Evolutionary conservation across 2,329 filamentous ascomycete species (phyloP).

Genomic region (Cladophialophora yegresii): DNA sequence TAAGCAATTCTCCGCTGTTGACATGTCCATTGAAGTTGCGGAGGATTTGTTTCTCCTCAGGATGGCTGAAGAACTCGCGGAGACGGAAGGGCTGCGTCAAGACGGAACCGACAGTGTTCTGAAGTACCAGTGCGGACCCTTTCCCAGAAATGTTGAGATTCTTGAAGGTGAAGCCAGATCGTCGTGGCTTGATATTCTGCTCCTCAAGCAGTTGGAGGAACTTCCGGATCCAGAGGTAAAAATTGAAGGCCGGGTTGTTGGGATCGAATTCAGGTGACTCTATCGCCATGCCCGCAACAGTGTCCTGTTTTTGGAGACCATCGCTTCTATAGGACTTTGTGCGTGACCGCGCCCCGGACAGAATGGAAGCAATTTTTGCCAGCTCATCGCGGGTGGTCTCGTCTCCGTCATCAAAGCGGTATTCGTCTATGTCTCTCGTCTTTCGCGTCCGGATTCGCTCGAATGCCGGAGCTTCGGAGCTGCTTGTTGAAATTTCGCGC

Average conservation of each 20-base stretch:
- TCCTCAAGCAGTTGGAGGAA: constrained; percentile 29
- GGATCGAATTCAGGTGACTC: constrained; percentile 31
- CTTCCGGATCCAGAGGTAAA: constrained; percentile 31
- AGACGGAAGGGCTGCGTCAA: constrained; percentile 61
- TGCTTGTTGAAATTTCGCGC: constrained; percentile 42
- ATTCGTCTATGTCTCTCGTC: constrained; percentile 26
- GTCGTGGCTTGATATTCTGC: constrained; percentile 18
- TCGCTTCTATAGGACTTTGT: constrained; percentile 13
- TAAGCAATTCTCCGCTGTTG: constrained; percentile 59
- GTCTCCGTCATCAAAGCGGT: constrained; percentile 26
- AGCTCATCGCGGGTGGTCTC: constrained; percentile 22
- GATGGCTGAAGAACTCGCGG: constrained; percentile 57
- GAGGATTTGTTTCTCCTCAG: constrained; percentile 58
- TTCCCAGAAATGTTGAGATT: constrained; percentile 67
- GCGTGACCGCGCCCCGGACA: constrained; percentile 24
- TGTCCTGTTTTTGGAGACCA: constrained; percentile 27
- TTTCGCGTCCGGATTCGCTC: constrained; percentile 32
- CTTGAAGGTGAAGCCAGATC: constrained; percentile 63
- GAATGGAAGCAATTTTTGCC: constrained; percentile 26
- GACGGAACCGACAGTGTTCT: constrained; percentile 65
- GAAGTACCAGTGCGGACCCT: constrained; percentile 65
- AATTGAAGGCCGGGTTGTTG: constrained; percentile 29
- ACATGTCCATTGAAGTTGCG: constrained; percentile 56
- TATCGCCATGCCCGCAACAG: constrained; percentile 30
- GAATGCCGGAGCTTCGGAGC: constrained; percentile 27